Percentiles rank a stretch among this genome's conserved stretches.
Conservation (phyloP, 2,329 filamentous ascomycete species). For the Colletotrichum sidae region DNA sequence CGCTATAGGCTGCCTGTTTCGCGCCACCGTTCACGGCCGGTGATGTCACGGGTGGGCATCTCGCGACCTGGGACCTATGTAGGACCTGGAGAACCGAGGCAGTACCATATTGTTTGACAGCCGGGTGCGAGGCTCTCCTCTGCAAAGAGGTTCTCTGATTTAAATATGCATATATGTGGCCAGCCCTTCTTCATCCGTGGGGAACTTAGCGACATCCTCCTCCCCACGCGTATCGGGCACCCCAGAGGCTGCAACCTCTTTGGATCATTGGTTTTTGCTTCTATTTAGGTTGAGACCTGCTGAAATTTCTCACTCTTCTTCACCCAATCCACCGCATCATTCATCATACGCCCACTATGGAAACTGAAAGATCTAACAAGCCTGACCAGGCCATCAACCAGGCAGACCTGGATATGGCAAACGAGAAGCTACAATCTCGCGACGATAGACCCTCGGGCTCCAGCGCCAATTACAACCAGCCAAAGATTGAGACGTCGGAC, state of each 20-base stretch:
- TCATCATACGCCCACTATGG: constrained; percentile 40
- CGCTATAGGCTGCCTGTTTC: constrained; percentile 33
- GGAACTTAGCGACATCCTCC: too few relatives aligned
- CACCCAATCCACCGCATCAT: neutral
- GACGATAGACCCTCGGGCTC: neutral
- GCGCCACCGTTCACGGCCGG: constrained; percentile 17
- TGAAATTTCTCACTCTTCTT: too few relatives aligned
- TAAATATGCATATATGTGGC: too few relatives aligned
- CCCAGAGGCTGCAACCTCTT: too few relatives aligned
- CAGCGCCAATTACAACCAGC: neutral
- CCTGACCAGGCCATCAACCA: constrained; percentile 52
- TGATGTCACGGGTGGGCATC: constrained; percentile 34
- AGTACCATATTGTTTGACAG: constrained; percentile 1
- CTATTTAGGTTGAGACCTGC: too few relatives aligned
- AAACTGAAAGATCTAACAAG: constrained; percentile 41
- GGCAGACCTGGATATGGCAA: constrained; percentile 49
- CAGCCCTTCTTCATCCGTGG: too few relatives aligned
- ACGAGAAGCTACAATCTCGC: constrained; percentile 49
- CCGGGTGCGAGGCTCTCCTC: neutral
- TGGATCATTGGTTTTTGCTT: too few relatives aligned
- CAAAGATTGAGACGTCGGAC: constrained; percentile 40
- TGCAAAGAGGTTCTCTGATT: too few relatives aligned
- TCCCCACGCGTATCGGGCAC: too few relatives aligned
- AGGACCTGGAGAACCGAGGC: neutral
- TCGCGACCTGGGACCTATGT: constrained; percentile 4